Percentiles rank a stretch among this genome's conserved stretches.
These are phyloP conservation scores for Endogone sp. DNA, from an alignment of 192 early-diverging fungal genomes.

Conservation along the genomic window DNA sequence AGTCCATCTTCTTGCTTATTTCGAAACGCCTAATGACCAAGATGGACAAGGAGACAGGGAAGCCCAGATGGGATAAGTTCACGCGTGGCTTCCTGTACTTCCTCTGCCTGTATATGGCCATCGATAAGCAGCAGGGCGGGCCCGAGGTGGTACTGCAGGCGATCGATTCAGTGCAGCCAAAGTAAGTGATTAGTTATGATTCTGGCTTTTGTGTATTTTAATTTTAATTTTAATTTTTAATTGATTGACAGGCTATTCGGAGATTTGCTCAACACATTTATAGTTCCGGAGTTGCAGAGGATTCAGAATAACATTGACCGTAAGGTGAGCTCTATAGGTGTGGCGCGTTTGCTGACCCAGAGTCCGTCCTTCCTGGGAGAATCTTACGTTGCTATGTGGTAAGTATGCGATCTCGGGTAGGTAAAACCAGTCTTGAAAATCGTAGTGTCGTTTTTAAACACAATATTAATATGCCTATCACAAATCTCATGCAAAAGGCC, in stretches of 20 bases:
- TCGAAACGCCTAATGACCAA: slow-evolving; percentile 47
- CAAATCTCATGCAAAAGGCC: slow-evolving; percentile 35
- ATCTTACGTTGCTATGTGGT: slow-evolving; percentile 48
- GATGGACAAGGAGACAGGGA: slow-evolving; percentile 33
- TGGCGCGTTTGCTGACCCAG: slow-evolving; percentile 59
- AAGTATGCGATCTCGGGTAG: slow-evolving; percentile 10
- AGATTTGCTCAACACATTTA: slow-evolving; percentile 54
- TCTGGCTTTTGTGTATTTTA: not conserved
- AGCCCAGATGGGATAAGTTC: slow-evolving; percentile 46
- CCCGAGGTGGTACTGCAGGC: slow-evolving; percentile 54
- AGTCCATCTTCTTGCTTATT: slow-evolving; percentile 38
- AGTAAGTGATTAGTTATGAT: slow-evolving; percentile 28
- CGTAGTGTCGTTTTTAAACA: slow-evolving; percentile 8
- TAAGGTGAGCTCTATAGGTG: slow-evolving; percentile 56
- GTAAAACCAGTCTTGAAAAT: too few species aligned
- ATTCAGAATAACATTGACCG: slow-evolving; percentile 53
- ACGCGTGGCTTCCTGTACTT: slow-evolving; percentile 65
- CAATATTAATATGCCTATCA: slow-evolving; percentile 3
- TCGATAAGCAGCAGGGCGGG: slow-evolving; percentile 56
- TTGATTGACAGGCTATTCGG: slow-evolving; percentile 51
- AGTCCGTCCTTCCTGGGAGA: slow-evolving; percentile 49
- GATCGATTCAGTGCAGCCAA: slow-evolving; percentile 55
- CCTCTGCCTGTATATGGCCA: slow-evolving; percentile 55
- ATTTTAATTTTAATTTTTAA: not conserved
- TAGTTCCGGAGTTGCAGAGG: slow-evolving; percentile 63